Evolutionary conservation across 108 stramenopile species (phyloP).

Genomic region (Skeletonema menzelii): DNA sequence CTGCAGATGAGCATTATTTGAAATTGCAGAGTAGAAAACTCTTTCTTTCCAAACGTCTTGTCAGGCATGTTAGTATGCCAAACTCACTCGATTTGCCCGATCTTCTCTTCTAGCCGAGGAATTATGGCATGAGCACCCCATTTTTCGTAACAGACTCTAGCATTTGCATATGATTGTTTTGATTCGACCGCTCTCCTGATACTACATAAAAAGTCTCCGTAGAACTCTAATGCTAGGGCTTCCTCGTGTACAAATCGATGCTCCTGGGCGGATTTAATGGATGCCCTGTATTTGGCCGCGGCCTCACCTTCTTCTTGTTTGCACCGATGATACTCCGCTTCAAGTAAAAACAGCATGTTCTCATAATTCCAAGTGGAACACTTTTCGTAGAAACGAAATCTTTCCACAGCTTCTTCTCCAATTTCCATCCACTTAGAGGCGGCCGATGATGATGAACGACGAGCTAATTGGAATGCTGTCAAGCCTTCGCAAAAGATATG

Average conservation of each 20-base stretch:
- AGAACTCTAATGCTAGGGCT: slow-evolving; percentile 4
- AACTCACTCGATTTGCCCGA: not conserved
- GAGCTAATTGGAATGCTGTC: slow-evolving; percentile 1
- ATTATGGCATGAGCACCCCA: slow-evolving; percentile 5
- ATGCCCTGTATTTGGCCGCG: not conserved
- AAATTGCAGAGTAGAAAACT: too few species aligned
- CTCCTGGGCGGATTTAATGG: slow-evolving; percentile 6
- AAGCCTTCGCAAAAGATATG: slow-evolving; percentile 4
- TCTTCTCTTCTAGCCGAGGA: not conserved
- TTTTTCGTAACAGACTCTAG: slow-evolving; percentile 1
- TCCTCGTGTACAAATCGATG: slow-evolving; percentile 20
- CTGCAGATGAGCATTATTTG: too few species aligned
- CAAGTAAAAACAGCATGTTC: slow-evolving; percentile 2
- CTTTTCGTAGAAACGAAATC: not conserved
- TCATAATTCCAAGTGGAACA: slow-evolving; percentile 17
- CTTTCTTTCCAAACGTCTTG: not conserved
- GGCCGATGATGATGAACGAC: not conserved
- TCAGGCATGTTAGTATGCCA: too few species aligned
- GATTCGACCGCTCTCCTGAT: not conserved
- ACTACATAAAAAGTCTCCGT: not conserved
- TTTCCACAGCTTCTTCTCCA: not conserved
- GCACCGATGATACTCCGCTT: not conserved
- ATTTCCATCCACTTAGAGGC: not conserved
- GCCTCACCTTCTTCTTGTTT: not conserved
- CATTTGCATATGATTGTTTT: not conserved